Evolutionary conservation across 768 basidiomycete genomes (phyloP).

Genomic region (Cyclocybe cylindracea): DNA sequence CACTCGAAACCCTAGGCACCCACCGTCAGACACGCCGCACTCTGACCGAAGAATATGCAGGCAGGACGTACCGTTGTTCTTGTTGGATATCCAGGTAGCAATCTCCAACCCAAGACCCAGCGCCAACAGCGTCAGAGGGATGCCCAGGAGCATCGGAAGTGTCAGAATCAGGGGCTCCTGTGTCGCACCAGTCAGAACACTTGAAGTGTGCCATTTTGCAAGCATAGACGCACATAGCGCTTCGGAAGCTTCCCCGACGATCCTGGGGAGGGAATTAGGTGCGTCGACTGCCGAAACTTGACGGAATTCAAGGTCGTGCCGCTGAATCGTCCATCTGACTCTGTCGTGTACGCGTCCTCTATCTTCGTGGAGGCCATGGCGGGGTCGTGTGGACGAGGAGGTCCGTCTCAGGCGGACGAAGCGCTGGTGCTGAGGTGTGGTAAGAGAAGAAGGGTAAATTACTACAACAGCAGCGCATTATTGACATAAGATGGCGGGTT

Average conservation of each 20-base stretch:
- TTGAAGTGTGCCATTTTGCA: background rate
- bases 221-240: constrained; percentile 43
- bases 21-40: background rate
- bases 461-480: too few relatives aligned
- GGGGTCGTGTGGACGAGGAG: too few relatives aligned
- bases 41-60: background rate
- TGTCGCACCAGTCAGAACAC: background rate
- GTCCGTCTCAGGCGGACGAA: too few relatives aligned
- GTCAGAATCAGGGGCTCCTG: constrained; percentile 36
- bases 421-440: too few relatives aligned
- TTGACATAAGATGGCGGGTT: too few relatives aligned
- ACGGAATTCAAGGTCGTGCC: constrained; percentile 22
- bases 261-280: constrained; percentile 50
- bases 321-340: constrained; percentile 13
- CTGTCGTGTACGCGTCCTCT: background rate
- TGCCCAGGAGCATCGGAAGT: constrained; percentile 36
- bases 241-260: constrained; percentile 32
- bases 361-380: too few relatives aligned
- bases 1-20: constrained; percentile 52
- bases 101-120: constrained; percentile 51
- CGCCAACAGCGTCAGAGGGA: constrained; percentile 43
- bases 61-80: constrained; percentile 38
- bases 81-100: constrained; percentile 41
- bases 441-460: too few relatives aligned
- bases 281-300: constrained; percentile 44